A percentile compares a stretch with the other conserved stretches of the same genome.
phyloP scores from a whole-genome alignment of 2,329 filamentous ascomycete species.

The Boeremia lycopersici region DNA sequence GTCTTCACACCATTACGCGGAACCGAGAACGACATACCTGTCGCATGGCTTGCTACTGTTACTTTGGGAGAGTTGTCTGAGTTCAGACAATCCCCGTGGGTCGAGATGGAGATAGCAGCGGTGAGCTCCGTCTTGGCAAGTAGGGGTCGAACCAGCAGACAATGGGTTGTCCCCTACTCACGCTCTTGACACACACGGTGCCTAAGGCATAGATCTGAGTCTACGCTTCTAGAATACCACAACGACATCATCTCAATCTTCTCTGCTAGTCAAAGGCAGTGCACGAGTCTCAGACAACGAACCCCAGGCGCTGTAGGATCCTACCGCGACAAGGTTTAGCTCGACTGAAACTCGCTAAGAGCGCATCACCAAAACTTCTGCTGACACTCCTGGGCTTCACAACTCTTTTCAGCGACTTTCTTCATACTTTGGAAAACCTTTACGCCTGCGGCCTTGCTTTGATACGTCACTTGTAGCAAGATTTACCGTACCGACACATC shows the following conservation, averaged over 20 bases:
- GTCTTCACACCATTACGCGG: not conserved
- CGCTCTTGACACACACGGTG: slow-evolving; percentile 1
- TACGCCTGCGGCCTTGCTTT: not conserved
- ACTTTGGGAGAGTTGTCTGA: too few species aligned
- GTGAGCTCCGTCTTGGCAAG: slow-evolving; percentile 9
- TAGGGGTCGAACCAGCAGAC: slow-evolving; percentile 3
- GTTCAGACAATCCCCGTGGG: too few species aligned
- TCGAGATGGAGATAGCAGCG: not conserved
- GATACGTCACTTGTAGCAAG: not conserved
- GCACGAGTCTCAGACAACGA: slow-evolving; percentile 11
- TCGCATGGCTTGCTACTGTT: not conserved
- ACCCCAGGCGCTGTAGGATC: slow-evolving; percentile 11
- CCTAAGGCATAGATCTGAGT: not conserved
- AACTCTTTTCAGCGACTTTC: not conserved
- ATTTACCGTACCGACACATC: not conserved
- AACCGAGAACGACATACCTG: not conserved
- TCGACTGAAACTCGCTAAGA: slow-evolving; percentile 15
- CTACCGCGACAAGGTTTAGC: slow-evolving; percentile 11
- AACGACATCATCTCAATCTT: not conserved
- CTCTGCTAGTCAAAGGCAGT: not conserved
- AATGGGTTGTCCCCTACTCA: not conserved
- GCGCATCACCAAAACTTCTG: slow-evolving; percentile 14
- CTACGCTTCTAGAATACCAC: not conserved
- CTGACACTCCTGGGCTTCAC: not conserved
- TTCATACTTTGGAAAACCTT: not conserved